A percentile compares a stretch with the other conserved stretches of the same genome.
Conservation (phyloP, 768 basidiomycete genomes). For the Erythrobasidium yunnanense region DNA sequence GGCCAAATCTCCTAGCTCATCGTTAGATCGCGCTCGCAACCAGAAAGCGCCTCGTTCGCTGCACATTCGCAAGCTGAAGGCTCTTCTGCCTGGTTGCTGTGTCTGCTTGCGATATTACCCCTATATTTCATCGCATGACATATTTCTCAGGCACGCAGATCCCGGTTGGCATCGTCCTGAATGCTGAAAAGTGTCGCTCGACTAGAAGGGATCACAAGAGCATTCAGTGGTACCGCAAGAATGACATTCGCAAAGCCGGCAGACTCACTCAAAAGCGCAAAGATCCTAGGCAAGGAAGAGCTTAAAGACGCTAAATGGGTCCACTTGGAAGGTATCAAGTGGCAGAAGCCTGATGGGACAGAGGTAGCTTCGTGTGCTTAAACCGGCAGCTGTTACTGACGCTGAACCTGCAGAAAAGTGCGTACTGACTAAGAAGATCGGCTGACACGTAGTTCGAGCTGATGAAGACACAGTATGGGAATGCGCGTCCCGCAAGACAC, state of each 20-base stretch:
- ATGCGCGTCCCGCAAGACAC: slow-evolving; percentile 20
- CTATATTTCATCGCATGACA: too few relatives aligned
- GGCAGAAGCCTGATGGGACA: slow-evolving; percentile 19
- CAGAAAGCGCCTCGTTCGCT: too few relatives aligned
- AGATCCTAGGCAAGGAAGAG: background rate
- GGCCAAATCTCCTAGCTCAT: too few relatives aligned
- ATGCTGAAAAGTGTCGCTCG: too few relatives aligned
- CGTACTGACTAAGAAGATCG: background rate
- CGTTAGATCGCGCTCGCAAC: too few relatives aligned
- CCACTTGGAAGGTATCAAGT: slow-evolving; percentile 23
- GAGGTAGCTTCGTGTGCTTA: background rate
- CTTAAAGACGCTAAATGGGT: slow-evolving; percentile 22
- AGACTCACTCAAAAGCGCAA: slow-evolving; percentile 16
- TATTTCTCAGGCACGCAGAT: too few relatives aligned
- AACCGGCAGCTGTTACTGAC: background rate
- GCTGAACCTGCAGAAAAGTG: background rate
- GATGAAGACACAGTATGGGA: background rate
- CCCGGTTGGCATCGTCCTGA: too few relatives aligned
- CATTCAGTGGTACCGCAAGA: background rate
- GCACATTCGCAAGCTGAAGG: too few relatives aligned
- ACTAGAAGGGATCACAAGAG: too few relatives aligned
- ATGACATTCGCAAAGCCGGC: slow-evolving; percentile 23
- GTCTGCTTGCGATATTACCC: too few relatives aligned
- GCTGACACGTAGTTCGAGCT: background rate
- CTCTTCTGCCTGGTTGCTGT: too few relatives aligned